phyloP scores from a whole-genome alignment of 768 basidiomycete species.

The Panaeolus cyanescens region DNA sequence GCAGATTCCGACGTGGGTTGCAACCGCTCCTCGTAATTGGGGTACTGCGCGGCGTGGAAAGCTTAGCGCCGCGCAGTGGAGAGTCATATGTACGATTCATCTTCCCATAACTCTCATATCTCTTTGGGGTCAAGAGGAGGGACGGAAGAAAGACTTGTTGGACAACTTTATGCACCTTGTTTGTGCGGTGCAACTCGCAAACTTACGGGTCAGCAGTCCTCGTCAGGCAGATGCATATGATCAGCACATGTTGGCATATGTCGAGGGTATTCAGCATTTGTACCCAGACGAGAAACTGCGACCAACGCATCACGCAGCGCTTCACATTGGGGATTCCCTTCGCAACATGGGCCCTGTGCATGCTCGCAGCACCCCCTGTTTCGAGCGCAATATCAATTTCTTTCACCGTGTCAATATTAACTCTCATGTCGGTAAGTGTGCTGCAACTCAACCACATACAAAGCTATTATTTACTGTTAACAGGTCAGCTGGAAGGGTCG shows the following conservation, averaged over 20 bases:
- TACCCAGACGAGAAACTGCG: slow-evolving; percentile 17
- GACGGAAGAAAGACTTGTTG: slow-evolving; percentile 20
- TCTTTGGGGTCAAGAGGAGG: neutral
- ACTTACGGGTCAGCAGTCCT: slow-evolving; percentile 17
- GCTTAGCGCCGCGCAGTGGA: slow-evolving; percentile 8
- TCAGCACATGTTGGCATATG: slow-evolving; percentile 19
- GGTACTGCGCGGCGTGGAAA: slow-evolving; percentile 15
- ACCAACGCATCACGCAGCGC: slow-evolving; percentile 22
- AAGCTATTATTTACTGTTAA: neutral
- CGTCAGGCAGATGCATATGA: slow-evolving; percentile 22
- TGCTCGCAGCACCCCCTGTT: slow-evolving; percentile 13
- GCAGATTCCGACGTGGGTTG: slow-evolving; percentile 24
- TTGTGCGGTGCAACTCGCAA: slow-evolving; percentile 20
- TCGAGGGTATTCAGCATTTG: slow-evolving; percentile 8
- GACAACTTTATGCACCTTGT: slow-evolving; percentile 31
- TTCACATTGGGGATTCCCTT: slow-evolving; percentile 20
- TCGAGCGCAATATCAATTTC: slow-evolving; percentile 21
- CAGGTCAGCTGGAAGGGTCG: slow-evolving; percentile 11
- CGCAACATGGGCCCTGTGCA: neutral
- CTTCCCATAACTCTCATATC: slow-evolving; percentile 4
- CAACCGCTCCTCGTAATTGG: slow-evolving; percentile 19
- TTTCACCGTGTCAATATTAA: slow-evolving; percentile 20
- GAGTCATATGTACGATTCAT: neutral
- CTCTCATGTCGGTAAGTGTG: slow-evolving; percentile 15
- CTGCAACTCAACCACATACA: neutral